A percentile compares a stretch with the other conserved stretches of the same genome.
These are phyloP conservation scores for Pseudoturritis turrita DNA, from an alignment of 345 rosid species.

Conservation along the genomic window DNA sequence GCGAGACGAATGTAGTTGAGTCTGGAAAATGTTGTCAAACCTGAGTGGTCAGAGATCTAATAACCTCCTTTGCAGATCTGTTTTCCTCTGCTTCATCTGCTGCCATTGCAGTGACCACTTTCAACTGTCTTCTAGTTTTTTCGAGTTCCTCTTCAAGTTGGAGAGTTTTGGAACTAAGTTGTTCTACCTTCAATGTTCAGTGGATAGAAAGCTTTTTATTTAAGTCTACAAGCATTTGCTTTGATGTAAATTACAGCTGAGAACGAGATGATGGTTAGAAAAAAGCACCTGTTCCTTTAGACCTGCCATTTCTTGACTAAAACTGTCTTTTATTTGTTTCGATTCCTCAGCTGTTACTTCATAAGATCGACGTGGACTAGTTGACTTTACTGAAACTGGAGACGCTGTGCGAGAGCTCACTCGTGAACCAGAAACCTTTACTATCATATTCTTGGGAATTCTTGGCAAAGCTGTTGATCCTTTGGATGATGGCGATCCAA, in stretches of 20 bases:
- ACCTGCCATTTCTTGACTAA: slow-evolving; percentile 47
- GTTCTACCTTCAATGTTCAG: slow-evolving; percentile 57
- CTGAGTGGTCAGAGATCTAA: slow-evolving; percentile 73
- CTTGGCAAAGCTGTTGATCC: slow-evolving; percentile 31
- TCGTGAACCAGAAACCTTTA: slow-evolving; percentile 41
- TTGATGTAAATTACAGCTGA: not conserved
- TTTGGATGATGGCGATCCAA: slow-evolving; percentile 32
- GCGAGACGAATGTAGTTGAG: not conserved
- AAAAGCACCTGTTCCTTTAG: slow-evolving; percentile 64
- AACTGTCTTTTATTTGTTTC: slow-evolving; percentile 42
- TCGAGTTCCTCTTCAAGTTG: slow-evolving; percentile 73
- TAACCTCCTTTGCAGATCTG: slow-evolving; percentile 79
- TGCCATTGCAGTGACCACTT: slow-evolving; percentile 65
- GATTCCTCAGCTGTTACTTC: slow-evolving; percentile 45
- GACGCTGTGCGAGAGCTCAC: slow-evolving; percentile 36
- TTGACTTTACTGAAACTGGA: slow-evolving; percentile 45
- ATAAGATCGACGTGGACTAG: slow-evolving; percentile 47
- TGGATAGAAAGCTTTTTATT: not conserved
- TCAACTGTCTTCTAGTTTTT: slow-evolving; percentile 54
- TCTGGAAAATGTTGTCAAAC: slow-evolving; percentile 29
- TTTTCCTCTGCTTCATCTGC: slow-evolving; percentile 84
- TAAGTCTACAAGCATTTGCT: not conserved
- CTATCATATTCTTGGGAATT: slow-evolving; percentile 37
- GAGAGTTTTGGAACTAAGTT: slow-evolving; percentile 50
- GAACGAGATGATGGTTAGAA: not conserved